A percentile compares a stretch with the other conserved stretches of the same genome.
Evolutionary conservation across 768 basidiomycete species (phyloP).

Genomic region (Hygrocybe coccinea): DNA sequence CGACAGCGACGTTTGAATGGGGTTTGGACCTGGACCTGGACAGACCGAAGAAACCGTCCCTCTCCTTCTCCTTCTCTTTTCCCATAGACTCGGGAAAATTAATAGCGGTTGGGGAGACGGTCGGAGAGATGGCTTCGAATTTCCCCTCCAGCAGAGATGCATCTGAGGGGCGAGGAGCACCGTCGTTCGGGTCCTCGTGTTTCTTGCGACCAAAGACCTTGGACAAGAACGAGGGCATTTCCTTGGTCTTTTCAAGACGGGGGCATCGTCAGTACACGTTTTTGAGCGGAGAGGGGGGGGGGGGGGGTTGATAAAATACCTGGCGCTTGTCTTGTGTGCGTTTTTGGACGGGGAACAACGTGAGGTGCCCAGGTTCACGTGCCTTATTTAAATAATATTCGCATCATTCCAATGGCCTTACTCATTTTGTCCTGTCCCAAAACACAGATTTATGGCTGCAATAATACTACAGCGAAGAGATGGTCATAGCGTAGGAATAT

Average conservation of each 20-base stretch:
- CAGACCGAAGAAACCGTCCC: slow-evolving; percentile 41
- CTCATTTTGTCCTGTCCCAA: too few species aligned
- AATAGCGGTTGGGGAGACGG: slow-evolving; percentile 36
- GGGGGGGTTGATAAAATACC: too few species aligned
- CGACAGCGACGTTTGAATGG: slow-evolving; percentile 23
- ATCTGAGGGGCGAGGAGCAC: slow-evolving; percentile 35
- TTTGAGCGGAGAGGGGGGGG: too few species aligned
- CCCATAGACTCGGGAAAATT: slow-evolving; percentile 32
- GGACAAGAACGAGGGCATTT: slow-evolving; percentile 66
- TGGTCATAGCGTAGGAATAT: too few species aligned
- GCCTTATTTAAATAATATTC: too few species aligned
- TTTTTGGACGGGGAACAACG: too few species aligned
- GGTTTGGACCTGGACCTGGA: slow-evolving; percentile 43
- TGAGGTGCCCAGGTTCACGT: too few species aligned
- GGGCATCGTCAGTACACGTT: too few species aligned
- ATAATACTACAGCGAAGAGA: too few species aligned
- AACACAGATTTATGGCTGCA: too few species aligned
- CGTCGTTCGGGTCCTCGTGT: slow-evolving; percentile 50
- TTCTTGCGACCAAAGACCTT: slow-evolving; percentile 76
- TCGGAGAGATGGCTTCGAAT: slow-evolving; percentile 65
- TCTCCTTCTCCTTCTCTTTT: slow-evolving; percentile 32
- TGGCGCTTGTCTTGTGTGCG: too few species aligned
- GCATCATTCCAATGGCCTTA: too few species aligned
- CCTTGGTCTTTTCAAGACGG: background rate
- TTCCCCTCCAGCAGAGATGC: slow-evolving; percentile 62